phyloP scores from a whole-genome alignment of 768 basidiomycete species.

The Macrocybe gigantea region DNA sequence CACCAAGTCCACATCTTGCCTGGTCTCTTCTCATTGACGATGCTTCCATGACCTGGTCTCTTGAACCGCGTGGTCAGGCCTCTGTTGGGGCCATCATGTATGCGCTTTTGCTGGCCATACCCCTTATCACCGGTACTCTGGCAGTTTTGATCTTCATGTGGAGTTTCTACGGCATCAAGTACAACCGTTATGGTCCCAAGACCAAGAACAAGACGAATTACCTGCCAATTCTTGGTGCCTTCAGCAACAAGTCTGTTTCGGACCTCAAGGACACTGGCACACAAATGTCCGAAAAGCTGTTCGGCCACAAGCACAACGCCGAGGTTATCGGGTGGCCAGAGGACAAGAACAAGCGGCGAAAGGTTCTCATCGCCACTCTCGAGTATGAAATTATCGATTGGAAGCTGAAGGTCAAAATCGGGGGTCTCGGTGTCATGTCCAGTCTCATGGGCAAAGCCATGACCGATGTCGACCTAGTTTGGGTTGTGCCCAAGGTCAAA shows the following conservation, averaged over 20 bases:
- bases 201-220: slow-evolving; percentile 69
- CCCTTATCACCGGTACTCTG: slow-evolving; percentile 76
- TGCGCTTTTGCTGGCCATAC: slow-evolving; percentile 74
- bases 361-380: slow-evolving; percentile 86
- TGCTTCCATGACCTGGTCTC: slow-evolving; percentile 64
- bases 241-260: slow-evolving; percentile 60
- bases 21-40: slow-evolving; percentile 86
- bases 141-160: slow-evolving; percentile 90
- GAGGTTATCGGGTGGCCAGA: slow-evolving; percentile 97
- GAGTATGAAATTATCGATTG: slow-evolving; percentile 97
- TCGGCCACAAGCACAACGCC: slow-evolving; percentile 53
- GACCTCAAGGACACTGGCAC: slow-evolving; percentile 60
- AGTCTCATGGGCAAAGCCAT: slow-evolving; percentile 97
- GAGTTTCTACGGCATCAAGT: slow-evolving; percentile 93
- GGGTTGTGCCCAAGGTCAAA: slow-evolving; percentile 94
- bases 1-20: slow-evolving; percentile 81
- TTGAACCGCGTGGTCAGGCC: slow-evolving; percentile 78
- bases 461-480: slow-evolving; percentile 92
- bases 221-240: slow-evolving; percentile 77
- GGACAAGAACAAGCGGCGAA: slow-evolving; percentile 84
- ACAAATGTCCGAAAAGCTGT: slow-evolving; percentile 68
- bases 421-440: slow-evolving; percentile 97
- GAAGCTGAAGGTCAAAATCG: slow-evolving; percentile 97
- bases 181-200: slow-evolving; percentile 88
- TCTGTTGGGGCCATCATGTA: slow-evolving; percentile 84